These are phyloP conservation scores for Leccinum variicolor DNA, from an alignment of 768 basidiomycete species.

Conservation along the genomic window DNA sequence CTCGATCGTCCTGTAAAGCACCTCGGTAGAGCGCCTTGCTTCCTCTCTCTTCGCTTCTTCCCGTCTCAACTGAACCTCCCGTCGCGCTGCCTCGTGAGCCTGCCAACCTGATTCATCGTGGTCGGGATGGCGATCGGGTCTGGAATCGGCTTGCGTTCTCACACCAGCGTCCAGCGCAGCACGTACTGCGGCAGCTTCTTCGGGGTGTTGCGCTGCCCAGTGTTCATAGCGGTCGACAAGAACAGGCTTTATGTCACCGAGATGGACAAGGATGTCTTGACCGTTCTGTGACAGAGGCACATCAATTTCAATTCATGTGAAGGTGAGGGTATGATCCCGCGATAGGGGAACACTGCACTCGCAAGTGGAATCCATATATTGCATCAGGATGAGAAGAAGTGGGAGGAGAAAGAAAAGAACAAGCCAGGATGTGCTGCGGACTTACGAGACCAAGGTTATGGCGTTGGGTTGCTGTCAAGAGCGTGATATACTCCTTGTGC, in stretches of 20 bases:
- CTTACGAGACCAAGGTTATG: constrained; percentile 68
- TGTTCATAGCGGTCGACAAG: constrained; percentile 63
- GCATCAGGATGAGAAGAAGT: constrained; percentile 1
- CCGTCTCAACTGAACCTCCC: constrained; percentile 30
- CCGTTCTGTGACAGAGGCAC: constrained; percentile 51
- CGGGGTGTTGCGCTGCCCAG: constrained; percentile 49
- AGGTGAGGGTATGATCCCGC: neutral
- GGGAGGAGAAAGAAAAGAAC: neutral
- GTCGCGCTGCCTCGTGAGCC: constrained; percentile 31
- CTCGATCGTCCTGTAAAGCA: constrained; percentile 30
- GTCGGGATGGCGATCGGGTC: constrained; percentile 23
- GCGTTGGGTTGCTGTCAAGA: constrained; percentile 56
- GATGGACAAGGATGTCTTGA: constrained; percentile 65
- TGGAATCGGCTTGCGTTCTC: constrained; percentile 23
- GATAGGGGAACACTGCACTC: neutral
- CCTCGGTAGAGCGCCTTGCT: constrained; percentile 31
- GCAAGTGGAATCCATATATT: neutral
- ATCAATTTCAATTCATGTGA: constrained; percentile 14
- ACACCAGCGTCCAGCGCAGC: constrained; percentile 19
- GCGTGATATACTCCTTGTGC: constrained; percentile 60
- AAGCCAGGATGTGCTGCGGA: constrained; percentile 24
- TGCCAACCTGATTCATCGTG: constrained; percentile 33
- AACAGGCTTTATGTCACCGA: constrained; percentile 60
- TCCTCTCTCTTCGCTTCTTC: constrained; percentile 37
- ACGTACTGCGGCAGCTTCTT: constrained; percentile 28